Conservation (phyloP, 768 basidiomycete species). For the Mycena indigotica region DNA sequence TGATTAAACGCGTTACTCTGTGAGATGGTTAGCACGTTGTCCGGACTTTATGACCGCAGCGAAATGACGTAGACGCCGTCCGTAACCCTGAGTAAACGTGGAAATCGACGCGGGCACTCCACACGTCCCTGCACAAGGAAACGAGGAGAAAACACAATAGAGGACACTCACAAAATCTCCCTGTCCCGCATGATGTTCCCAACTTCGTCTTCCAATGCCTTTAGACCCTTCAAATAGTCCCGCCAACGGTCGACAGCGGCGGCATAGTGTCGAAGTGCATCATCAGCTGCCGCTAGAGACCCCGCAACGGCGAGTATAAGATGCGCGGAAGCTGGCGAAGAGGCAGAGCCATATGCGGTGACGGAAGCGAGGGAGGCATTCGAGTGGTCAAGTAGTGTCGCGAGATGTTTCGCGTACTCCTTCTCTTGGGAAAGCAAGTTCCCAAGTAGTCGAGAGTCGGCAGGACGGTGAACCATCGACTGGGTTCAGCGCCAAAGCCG, state of each 20-base stretch:
- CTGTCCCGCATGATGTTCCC: conserved; percentile 69
- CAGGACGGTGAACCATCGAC: conserved; percentile 69
- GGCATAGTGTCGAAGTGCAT: conserved; percentile 65
- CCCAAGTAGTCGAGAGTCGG: conserved; percentile 71
- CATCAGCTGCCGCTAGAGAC: conserved; percentile 63
- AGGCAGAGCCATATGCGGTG: conserved; percentile 73
- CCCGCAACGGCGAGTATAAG: conserved; percentile 60
- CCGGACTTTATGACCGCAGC: not conserved
- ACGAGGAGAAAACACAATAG: not conserved
- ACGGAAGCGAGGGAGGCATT: conserved; percentile 65
- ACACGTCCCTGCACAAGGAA: too few species aligned
- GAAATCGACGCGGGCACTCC: not conserved
- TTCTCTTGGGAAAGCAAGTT: conserved; percentile 73
- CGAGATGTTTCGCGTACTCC: conserved; percentile 65
- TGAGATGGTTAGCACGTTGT: not conserved
- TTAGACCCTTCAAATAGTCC: conserved; percentile 59
- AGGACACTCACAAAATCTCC: conserved; percentile 71
- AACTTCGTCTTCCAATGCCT: conserved; percentile 73
- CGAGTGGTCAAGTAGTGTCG: conserved; percentile 58
- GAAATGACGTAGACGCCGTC: not conserved
- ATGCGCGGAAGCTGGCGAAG: conserved; percentile 54
- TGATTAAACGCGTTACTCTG: conserved; percentile 79
- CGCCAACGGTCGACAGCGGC: conserved; percentile 66
- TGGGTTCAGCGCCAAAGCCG: too few species aligned
- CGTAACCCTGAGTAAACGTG: conserved; percentile 2